Evolutionary conservation across 2,329 filamentous ascomycete genomes (phyloP).

Genomic region (Dichotomopilus funicola): DNA sequence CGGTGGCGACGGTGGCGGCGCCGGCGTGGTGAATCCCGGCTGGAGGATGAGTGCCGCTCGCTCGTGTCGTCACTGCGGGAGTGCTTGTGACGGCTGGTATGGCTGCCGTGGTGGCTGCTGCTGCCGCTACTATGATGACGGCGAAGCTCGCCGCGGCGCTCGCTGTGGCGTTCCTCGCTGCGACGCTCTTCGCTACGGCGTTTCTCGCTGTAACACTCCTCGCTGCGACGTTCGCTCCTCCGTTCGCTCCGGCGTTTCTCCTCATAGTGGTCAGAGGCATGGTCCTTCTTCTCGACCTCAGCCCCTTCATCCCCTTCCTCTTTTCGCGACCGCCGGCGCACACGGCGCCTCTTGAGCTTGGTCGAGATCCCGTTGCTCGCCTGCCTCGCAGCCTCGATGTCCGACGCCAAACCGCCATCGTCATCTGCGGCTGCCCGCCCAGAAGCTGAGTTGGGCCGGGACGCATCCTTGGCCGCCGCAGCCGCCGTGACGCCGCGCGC

Average conservation of each 20-base stretch:
- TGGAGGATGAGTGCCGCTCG: conserved; percentile 16
- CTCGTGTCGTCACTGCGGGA: conserved; percentile 24
- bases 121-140: conserved; percentile 15
- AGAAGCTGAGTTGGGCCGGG: conserved; percentile 11
- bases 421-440: conserved; percentile 27
- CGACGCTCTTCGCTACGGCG: conserved; percentile 8
- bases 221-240: neutral
- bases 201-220: conserved; percentile 13
- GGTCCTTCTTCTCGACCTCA: conserved; percentile 6
- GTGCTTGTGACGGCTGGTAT: conserved; percentile 23
- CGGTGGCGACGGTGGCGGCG: conserved; percentile 21
- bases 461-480: conserved; percentile 20
- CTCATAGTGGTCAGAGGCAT: no score
- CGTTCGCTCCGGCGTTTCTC: no score
- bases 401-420: conserved; percentile 28
- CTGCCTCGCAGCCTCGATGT: conserved; percentile 30
- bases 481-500: conserved; percentile 22
- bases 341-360: conserved; percentile 42
- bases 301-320: conserved; percentile 29
- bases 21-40: conserved; percentile 10
- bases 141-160: conserved; percentile 14
- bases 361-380: conserved; percentile 38
- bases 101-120: no score
- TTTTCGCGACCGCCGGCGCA: conserved; percentile 29
- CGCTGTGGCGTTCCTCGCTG: conserved; percentile 10